Conservation (phyloP, 345 rosid genomes). For the Lepidium africanum region DNA sequence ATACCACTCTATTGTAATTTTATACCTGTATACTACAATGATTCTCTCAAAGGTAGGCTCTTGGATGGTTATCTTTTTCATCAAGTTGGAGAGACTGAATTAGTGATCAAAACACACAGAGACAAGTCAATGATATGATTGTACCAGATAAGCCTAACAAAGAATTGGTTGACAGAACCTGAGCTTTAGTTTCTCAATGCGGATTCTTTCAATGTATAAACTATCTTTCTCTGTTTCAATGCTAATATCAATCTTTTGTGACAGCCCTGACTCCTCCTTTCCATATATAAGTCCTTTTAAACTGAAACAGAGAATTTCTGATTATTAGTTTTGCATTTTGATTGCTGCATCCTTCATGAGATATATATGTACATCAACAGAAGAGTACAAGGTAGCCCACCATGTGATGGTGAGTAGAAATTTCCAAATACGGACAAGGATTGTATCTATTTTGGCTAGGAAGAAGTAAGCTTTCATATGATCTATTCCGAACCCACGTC, state of each 20-base stretch:
- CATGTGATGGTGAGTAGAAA: conserved; percentile 44
- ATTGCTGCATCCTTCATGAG: not conserved
- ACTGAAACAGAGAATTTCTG: conserved; percentile 25
- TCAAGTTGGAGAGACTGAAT: conserved; percentile 44
- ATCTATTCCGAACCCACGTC: conserved; percentile 80
- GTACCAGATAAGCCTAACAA: not conserved
- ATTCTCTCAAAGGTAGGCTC: conserved; percentile 77
- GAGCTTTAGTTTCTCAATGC: conserved; percentile 55
- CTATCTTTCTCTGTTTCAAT: conserved; percentile 29
- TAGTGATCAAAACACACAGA: not conserved
- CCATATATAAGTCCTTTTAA: conserved; percentile 33
- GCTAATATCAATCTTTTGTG: conserved; percentile 32
- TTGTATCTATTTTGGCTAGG: conserved; percentile 43
- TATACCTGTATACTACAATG: conserved; percentile 73
- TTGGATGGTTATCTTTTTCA: conserved; percentile 57
- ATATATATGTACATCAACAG: not conserved
- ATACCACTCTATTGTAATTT: not conserved
- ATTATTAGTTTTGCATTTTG: not conserved
- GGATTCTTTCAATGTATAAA: conserved; percentile 51
- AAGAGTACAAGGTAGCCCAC: conserved; percentile 27
- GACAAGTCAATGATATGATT: not conserved
- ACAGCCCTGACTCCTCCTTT: conserved; percentile 2
- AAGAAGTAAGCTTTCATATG: conserved; percentile 47
- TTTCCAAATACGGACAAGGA: conserved; percentile 49
- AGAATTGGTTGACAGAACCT: conserved; percentile 24